Conservation (phyloP, 768 basidiomycete species). For the Mycena galopus region DNA sequence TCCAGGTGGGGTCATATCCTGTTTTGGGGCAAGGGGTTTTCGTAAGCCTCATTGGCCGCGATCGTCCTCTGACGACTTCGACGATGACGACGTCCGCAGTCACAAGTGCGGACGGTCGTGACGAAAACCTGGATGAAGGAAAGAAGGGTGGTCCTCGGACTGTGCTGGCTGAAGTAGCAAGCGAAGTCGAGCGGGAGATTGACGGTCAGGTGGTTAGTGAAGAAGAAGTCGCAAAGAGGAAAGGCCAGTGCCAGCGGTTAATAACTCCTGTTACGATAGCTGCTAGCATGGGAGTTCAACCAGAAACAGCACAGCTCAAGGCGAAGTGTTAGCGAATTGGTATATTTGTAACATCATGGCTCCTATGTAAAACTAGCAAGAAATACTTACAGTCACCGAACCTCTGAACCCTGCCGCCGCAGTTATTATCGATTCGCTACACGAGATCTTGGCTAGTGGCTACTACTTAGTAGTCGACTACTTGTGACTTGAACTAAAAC, state of each 20-base stretch:
- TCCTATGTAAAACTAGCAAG: background rate
- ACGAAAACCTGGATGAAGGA: conserved; percentile 41
- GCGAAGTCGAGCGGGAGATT: conserved; percentile 72
- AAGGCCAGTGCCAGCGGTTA: conserved; percentile 40
- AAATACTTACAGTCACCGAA: no score
- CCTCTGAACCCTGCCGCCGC: no score
- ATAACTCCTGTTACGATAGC: conserved; percentile 18
- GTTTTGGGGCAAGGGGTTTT: conserved; percentile 74
- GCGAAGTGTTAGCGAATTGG: conserved; percentile 27
- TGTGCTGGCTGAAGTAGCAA: conserved; percentile 66
- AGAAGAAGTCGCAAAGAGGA: conserved; percentile 71
- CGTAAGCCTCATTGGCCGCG: conserved; percentile 76
- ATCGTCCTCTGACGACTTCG: conserved; percentile 26
- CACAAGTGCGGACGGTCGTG: conserved; percentile 36
- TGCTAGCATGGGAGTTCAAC: conserved; percentile 21
- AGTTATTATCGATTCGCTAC: no score
- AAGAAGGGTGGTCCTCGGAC: conserved; percentile 63
- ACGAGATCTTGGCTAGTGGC: no score
- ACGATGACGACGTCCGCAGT: background rate
- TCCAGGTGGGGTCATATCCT: conserved; percentile 88
- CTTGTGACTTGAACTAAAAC: no score
- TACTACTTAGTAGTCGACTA: no score
- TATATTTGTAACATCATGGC: conserved; percentile 16
- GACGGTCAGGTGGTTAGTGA: conserved; percentile 73
- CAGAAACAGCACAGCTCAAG: background rate